Percentiles rank a stretch among this genome's conserved stretches.
phyloP scores from a whole-genome alignment of 768 basidiomycete genomes.

The Pholiota conissans region DNA sequence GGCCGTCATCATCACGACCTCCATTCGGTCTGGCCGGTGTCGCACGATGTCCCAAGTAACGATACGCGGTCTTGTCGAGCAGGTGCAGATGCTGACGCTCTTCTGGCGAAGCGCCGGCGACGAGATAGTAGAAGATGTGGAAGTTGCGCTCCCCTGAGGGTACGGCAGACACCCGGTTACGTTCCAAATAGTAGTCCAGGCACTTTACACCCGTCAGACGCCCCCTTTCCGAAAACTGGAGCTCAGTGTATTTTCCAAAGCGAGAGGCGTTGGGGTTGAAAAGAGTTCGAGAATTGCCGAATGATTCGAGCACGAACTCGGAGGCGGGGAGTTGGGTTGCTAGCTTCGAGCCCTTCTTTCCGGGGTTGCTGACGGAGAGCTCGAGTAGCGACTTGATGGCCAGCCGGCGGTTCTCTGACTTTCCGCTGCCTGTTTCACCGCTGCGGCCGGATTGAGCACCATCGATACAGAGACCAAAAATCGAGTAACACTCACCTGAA shows the following conservation, averaged over 20 bases:
- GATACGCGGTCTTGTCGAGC: constrained; percentile 75
- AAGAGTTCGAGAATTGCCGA: constrained; percentile 89
- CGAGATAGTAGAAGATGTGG: constrained; percentile 96
- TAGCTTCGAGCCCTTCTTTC: constrained; percentile 94
- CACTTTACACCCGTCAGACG: constrained; percentile 89
- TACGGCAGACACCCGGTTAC: constrained; percentile 83
- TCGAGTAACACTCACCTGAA: constrained; percentile 62
- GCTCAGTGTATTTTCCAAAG: constrained; percentile 96
- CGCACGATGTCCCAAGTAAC: constrained; percentile 80
- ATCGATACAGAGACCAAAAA: not conserved
- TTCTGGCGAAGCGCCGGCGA: constrained; percentile 86
- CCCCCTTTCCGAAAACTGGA: constrained; percentile 94
- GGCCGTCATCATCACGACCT: constrained; percentile 76
- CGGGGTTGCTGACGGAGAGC: constrained; percentile 81
- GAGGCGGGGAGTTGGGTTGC: constrained; percentile 85
- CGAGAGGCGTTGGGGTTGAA: constrained; percentile 95
- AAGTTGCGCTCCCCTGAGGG: constrained; percentile 95
- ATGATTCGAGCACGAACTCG: constrained; percentile 93
- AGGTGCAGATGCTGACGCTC: constrained; percentile 89
- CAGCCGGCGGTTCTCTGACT: constrained; percentile 88
- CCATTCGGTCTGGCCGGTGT: constrained; percentile 39
- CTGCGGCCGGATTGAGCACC: constrained; percentile 35
- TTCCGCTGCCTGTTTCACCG: constrained; percentile 91
- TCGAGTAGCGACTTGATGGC: constrained; percentile 92
- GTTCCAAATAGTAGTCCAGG: constrained; percentile 94